Base-by-base conservation (phyloP, 2,329 filamentous ascomycete genomes). In the Colletotrichum echinochloae region DNA sequence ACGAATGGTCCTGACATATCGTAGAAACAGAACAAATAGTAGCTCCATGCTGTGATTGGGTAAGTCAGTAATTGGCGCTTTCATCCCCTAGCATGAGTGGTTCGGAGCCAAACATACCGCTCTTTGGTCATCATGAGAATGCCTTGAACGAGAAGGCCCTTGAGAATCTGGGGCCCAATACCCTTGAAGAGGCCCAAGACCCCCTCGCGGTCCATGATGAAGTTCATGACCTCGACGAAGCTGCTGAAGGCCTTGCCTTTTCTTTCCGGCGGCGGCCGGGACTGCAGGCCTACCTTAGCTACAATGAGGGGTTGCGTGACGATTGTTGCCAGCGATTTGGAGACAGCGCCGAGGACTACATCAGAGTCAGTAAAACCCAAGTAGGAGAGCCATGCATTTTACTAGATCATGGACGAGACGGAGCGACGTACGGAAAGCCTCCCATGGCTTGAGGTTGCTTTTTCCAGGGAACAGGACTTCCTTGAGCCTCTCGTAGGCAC, bases 91-190 rank as follows among this genome's bases (percentile, higher is more conserved):
- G 7, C 1, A 41, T 20, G 7, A 16, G 39, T 9, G 11, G 49
- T 60, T 37, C 61, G 14, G 4, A 41, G 1, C 30, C 59, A 4
- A 9, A 77, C 86, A 74, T 86, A 94, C 93, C 94, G 89, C 83
- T 99, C 96, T 83, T 99, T 99, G 57, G 94, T 96, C 94, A 98
- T 99, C 96, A 99, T 99, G 48, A 99, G 85, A 66, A 99, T 90
- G 60, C 96, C 96, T 79, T 99, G 96, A 2, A 99, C 96, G 59
- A 99, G 80, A 62, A 99, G 83, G 1, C 96, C 96, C 83, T 99
- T 99, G 70, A 94, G 81, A 61, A 99, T 92, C 81, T 99, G 96
- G 3, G 96, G 96, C 0, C 90, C 94, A 74, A 99, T 97, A 51
- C 96, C 96, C 84, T 99, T 99, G 86, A 98, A 99, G 1, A 99